Conservation (phyloP, 23 red algal genomes). For the Gracilariopsis chorda region DNA sequence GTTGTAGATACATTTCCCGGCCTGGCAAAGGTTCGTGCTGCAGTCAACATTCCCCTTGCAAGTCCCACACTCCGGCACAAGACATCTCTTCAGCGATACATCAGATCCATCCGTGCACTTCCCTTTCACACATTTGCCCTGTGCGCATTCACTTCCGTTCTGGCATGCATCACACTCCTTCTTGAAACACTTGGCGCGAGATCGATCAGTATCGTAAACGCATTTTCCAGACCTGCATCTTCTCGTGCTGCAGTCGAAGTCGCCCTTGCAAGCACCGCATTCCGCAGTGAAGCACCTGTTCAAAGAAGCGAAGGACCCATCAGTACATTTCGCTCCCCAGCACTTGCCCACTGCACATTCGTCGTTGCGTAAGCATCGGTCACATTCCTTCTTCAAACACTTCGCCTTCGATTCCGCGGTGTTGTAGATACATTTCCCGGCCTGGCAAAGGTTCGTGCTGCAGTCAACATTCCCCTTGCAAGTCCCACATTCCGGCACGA, state of each 20-base stretch:
- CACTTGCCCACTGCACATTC: constrained; percentile 28
- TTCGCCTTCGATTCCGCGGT: no score
- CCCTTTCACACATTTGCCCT: neutral
- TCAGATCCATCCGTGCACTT: neutral
- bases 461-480: no score
- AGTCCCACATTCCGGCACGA: no score
- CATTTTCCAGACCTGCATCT: constrained; percentile 24
- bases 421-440: no score
- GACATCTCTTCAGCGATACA: neutral
- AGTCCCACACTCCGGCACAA: neutral
- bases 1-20: neutral
- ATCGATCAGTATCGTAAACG: neutral
- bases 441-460: no score
- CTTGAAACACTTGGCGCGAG: constrained; percentile 23
- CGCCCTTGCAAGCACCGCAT: neutral
- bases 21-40: constrained; percentile 12
- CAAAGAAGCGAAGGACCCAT: neutral
- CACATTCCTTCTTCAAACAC: no score
- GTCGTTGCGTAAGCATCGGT: neutral
- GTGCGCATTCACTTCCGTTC: neutral
- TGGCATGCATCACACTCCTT: constrained; percentile 33
- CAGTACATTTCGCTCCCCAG: constrained; percentile 16
- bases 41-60: neutral
- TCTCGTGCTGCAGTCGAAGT: neutral
- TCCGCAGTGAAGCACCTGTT: neutral